Conservation (phyloP, 768 basidiomycete genomes). For the Sarcodon aspratus region DNA sequence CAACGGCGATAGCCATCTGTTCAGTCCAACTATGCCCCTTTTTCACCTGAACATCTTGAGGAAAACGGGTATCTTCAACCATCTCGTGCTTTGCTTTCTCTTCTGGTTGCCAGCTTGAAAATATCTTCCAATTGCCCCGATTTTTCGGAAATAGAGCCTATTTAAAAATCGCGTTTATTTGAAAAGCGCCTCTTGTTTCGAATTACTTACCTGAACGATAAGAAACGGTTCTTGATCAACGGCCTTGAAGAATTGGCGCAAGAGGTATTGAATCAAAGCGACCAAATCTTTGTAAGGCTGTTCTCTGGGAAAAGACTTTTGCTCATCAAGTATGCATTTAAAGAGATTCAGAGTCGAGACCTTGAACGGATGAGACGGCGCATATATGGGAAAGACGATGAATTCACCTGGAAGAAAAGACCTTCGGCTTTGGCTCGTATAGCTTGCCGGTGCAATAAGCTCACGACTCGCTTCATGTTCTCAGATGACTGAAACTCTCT, state of each 20-base stretch:
- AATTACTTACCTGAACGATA: constrained; percentile 63
- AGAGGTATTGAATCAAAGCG: constrained; percentile 72
- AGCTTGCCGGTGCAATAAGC: constrained; percentile 82
- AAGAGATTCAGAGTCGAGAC: constrained; percentile 86
- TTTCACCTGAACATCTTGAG: constrained; percentile 69
- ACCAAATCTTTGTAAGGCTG: constrained; percentile 77
- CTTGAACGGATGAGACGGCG: constrained; percentile 26
- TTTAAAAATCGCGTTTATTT: constrained; percentile 4
- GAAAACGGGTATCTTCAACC: constrained; percentile 30
- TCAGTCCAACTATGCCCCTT: constrained; percentile 86
- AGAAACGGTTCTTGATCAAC: constrained; percentile 78
- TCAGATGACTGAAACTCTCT: constrained; percentile 71
- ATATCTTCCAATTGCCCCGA: constrained; percentile 76
- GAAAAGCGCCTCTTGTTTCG: constrained; percentile 5
- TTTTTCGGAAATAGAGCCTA: constrained; percentile 89
- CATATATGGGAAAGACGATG: constrained; percentile 2
- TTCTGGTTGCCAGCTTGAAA: constrained; percentile 64
- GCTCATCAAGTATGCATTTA: constrained; percentile 74
- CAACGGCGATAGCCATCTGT: constrained; percentile 79
- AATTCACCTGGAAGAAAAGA: constrained; percentile 80
- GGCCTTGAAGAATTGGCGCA: constrained; percentile 92
- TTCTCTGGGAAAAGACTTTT: constrained; percentile 67
- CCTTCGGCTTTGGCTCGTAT: constrained; percentile 89
- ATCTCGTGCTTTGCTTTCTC: constrained; percentile 26
- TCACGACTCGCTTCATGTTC: constrained; percentile 83